Percentiles rank a stretch among this genome's conserved stretches.
Conservation (phyloP, 2,329 filamentous ascomycete species). For the Elsinoe australis region DNA sequence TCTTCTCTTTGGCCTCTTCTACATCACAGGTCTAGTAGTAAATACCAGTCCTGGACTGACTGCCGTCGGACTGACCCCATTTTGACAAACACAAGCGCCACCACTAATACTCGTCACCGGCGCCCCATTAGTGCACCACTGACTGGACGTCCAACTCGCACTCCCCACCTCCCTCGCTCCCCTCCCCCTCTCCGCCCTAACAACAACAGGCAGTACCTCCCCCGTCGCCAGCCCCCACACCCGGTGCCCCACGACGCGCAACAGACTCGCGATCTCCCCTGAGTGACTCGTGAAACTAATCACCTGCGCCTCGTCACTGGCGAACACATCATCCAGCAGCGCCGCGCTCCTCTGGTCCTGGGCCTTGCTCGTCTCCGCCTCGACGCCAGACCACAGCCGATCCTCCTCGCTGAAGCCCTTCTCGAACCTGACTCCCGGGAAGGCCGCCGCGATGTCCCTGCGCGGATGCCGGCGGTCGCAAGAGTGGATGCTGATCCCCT, state of each 20-base stretch:
- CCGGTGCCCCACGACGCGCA: slow-evolving; percentile 54
- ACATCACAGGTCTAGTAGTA: slow-evolving; percentile 9
- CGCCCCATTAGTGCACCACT: slow-evolving; percentile 30
- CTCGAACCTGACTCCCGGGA: slow-evolving; percentile 53
- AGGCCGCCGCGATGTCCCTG: slow-evolving; percentile 46
- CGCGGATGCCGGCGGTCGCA: slow-evolving; percentile 56
- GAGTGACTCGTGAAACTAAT: slow-evolving; percentile 55
- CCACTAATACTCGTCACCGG: slow-evolving; percentile 27
- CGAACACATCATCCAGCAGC: slow-evolving; percentile 52
- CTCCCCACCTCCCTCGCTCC: slow-evolving; percentile 27
- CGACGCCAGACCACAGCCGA: slow-evolving; percentile 45
- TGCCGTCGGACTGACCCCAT: slow-evolving; percentile 17
- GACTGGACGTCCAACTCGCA: slow-evolving; percentile 28
- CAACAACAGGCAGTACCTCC: slow-evolving; percentile 59
- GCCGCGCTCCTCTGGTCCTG: slow-evolving; percentile 45
- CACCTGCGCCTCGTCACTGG: slow-evolving; percentile 46
- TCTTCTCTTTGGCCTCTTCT: not conserved
- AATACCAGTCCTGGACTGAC: slow-evolving; percentile 11
- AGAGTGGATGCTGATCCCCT: slow-evolving; percentile 59
- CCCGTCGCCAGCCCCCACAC: slow-evolving; percentile 57
- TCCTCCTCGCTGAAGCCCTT: slow-evolving; percentile 53
- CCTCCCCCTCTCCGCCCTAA: slow-evolving; percentile 48
- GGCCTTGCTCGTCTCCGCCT: slow-evolving; percentile 44
- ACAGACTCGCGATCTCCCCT: slow-evolving; percentile 48
- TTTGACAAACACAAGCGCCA: slow-evolving; percentile 27